Conservation (phyloP, 139 green algal species). For the Astrephomene gubernaculifera region DNA sequence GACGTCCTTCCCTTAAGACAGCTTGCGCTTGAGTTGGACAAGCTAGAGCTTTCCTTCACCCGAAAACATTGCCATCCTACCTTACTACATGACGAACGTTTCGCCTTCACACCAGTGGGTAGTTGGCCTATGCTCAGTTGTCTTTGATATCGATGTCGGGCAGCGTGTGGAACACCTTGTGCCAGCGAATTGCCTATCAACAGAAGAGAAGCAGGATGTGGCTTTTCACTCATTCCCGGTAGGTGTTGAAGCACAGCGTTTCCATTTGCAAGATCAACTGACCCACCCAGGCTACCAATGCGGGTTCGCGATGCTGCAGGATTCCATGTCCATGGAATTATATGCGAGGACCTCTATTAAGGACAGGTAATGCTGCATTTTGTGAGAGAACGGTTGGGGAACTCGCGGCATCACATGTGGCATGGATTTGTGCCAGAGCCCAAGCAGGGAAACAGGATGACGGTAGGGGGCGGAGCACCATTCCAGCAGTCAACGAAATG, state of each 20-base stretch:
- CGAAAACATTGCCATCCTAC: too few relatives aligned
- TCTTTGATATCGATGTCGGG: constrained; percentile 80
- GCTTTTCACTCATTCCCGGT: constrained; percentile 81
- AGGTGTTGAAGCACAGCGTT: neutral
- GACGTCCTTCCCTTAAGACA: too few relatives aligned
- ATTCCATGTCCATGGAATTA: constrained; percentile 74
- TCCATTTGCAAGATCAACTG: neutral
- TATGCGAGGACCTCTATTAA: constrained; percentile 66
- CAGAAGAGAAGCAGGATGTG: constrained; percentile 63
- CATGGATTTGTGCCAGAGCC: too few relatives aligned
- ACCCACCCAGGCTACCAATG: neutral
- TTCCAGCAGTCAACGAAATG: too few relatives aligned
- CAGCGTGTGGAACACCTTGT: constrained; percentile 65
- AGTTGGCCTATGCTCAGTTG: constrained; percentile 59
- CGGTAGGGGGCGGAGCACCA: too few relatives aligned
- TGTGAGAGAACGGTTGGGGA: neutral
- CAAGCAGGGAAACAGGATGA: too few relatives aligned
- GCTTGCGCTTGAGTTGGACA: too few relatives aligned
- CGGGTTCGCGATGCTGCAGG: neutral
- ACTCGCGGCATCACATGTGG: too few relatives aligned
- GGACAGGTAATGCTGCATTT: constrained; percentile 62
- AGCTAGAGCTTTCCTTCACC: too few relatives aligned
- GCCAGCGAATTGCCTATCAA: constrained; percentile 53
- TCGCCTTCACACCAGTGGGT: constrained; percentile 52
- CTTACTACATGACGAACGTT: neutral